phyloP scores from a whole-genome alignment of 306 rosid genomes.

The Vigna angularis region DNA sequence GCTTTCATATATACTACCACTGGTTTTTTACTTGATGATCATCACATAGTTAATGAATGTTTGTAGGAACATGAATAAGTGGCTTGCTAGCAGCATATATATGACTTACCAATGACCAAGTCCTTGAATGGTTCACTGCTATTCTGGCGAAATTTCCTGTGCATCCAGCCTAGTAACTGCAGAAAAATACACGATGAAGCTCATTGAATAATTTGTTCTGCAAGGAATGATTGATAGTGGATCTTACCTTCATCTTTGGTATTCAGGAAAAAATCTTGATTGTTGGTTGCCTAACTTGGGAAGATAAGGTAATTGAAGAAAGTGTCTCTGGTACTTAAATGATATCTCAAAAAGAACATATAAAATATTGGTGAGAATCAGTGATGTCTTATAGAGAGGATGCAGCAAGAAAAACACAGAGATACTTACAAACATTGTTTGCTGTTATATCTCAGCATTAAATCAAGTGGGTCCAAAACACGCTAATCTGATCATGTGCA shows the following conservation, averaged over 20 bases:
- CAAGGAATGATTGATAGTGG: conserved; percentile 31
- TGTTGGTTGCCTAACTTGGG: conserved; percentile 55
- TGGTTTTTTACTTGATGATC: neutral
- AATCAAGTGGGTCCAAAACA: conserved; percentile 63
- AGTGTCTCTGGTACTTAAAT: conserved; percentile 38
- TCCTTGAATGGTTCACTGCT: conserved; percentile 74
- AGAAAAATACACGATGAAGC: conserved; percentile 42
- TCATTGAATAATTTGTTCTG: conserved; percentile 5
- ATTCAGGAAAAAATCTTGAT: conserved; percentile 45
- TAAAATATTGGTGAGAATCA: conserved; percentile 48
- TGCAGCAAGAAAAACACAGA: conserved; percentile 60
- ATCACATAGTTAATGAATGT: conserved; percentile 21
- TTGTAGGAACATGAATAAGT: conserved; percentile 24
- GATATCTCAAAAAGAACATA: conserved; percentile 54
- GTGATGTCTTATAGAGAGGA: conserved; percentile 45
- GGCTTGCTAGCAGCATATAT: conserved; percentile 1
- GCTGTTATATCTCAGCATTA: conserved; percentile 51
- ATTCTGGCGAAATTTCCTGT: conserved; percentile 89
- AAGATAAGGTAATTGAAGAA: conserved; percentile 43
- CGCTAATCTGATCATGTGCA: conserved; percentile 45
- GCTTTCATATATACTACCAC: neutral
- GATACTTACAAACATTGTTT: conserved; percentile 69
- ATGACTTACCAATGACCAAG: conserved; percentile 74
- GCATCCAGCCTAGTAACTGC: conserved; percentile 98
- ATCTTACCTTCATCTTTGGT: conserved; percentile 75